Base-by-base conservation (phyloP, 495 filamentous ascomycete genomes). In the Neurospora sp. region DNA sequence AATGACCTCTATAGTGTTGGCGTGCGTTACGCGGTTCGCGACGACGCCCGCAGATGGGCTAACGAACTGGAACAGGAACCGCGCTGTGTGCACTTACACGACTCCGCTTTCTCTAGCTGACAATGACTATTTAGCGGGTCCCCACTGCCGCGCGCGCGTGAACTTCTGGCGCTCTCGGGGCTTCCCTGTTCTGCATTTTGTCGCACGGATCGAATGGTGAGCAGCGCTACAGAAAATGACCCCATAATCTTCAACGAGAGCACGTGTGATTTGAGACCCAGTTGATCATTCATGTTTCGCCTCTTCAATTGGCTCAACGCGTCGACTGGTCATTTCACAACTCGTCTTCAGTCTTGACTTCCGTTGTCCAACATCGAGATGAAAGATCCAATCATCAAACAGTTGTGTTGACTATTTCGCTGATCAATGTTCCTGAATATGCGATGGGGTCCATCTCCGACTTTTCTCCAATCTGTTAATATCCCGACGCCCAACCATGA, bases 1-100 rank as follows among this genome's bases (percentile, higher is more conserved):
- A 12, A 22, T 48, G 46, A 27, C 20, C 46, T 53, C 46, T 48
- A 27, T 27, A 59, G 35, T 61, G 53, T 69, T 72, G 53, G 35
- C 41, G 40, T 53, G 71, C 68, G 53, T 78, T 79, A 80, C 78
- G 80, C 79, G 78, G 77, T 79, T 76, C 77, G 80, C 79, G 78
- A 78, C 79, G 74, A 76, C 75, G 76, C 75, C 70, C 53, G 53
- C 53, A 61, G 53, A 74, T 79, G 76, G 74, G 74, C 72, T 77
- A 75, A 75, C 75, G 59, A 69, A 40, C 42, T 42, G 46, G 48
- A 69, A 40, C 42, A 39, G 46, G 48, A 69, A 44, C 72, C 69
- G 39, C 71, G 71, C 61, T 74, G 74, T 46, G 53, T 71, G 73
- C 74, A 76, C 75, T 66, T 73, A 74, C 77, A 44, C 68, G 71